Base-by-base conservation (phyloP, 2,329 filamentous ascomycete species). In the Cercospora sp. region DNA sequence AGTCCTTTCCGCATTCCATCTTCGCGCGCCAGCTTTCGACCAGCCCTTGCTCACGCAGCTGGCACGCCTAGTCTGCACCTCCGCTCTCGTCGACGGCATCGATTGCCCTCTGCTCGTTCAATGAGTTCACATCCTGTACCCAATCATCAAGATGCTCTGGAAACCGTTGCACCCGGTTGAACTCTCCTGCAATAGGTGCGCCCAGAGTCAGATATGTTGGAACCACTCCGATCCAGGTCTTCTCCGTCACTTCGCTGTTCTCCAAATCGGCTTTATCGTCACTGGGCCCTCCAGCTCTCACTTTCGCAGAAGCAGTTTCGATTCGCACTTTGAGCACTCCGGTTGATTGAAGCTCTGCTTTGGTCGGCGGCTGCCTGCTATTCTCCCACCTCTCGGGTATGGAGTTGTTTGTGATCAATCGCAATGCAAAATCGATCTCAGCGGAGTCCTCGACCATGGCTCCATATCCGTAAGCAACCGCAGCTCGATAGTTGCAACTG, bases 401-500 rank as follows among this genome's bases (percentile, higher is more conserved):
- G 12, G 94, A 87, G 42, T 86, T 84, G 77, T 96, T 86, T 1
- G 92, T 96, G 77, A 96, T 90, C 66, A 91, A 82, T 73, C 89
- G 81, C 88, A 96, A 90, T 7, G 92, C 92, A 81, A 87, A 95
- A 5, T 91, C 77, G 76, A 91, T 91, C 81, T 96, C 93, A 2
- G 84, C 86, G 6, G 94, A 90, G 3, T 90, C 87, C 1, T 87
- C 86, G 5, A 96, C 91, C 1, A 90, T 79, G 8, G 80, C 83
- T 0, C 90, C 93, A 77, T 89, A 87, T 1, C 93, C 93, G 75
- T 94, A 93, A 12, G 95, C 83, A 8, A 93, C 83, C 10, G 91
- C 91, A 45, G 89, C 92, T 70, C 92, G 91, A 81, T 95, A 96
- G 83, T 96, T 75, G 83, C 92, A 94, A 81, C 87, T 91, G 82